Percentiles rank a stretch among this genome's conserved stretches.
Evolutionary conservation across 1,139 yeast genomes (phyloP).

Genomic region (Magnusiomyces paraingens): DNA sequence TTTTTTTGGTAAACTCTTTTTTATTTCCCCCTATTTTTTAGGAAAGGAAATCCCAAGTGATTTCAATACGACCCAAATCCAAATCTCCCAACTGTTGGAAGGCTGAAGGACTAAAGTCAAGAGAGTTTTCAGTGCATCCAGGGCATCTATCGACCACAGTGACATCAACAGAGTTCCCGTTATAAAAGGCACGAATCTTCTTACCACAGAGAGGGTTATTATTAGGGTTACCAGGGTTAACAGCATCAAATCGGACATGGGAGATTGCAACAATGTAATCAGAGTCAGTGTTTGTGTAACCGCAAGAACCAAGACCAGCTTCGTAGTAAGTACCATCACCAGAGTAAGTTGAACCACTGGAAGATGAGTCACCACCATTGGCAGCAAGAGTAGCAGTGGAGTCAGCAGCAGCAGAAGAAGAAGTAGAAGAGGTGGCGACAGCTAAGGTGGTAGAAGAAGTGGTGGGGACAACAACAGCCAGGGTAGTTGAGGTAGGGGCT

Average conservation of each 20-base stretch:
- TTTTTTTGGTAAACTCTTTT: not conserved
- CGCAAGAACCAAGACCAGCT: slow-evolving; percentile 60
- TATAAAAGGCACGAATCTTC: slow-evolving; percentile 39
- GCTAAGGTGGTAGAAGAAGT: slow-evolving; percentile 19
- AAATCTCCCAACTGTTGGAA: slow-evolving; percentile 40
- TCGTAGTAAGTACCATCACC: slow-evolving; percentile 59
- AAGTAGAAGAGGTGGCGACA: slow-evolving; percentile 25
- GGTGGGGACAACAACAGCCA: slow-evolving; percentile 16
- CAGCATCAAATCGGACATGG: slow-evolving; percentile 33
- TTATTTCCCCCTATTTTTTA: slow-evolving; percentile 4
- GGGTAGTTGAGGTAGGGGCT: slow-evolving; percentile 2
- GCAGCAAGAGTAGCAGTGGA: slow-evolving; percentile 20
- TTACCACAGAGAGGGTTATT: slow-evolving; percentile 46
- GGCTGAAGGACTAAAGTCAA: slow-evolving; percentile 52
- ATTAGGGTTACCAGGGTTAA: slow-evolving; percentile 33
- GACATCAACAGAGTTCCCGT: slow-evolving; percentile 43
- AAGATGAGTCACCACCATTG: slow-evolving; percentile 16
- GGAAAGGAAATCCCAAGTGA: slow-evolving; percentile 41
- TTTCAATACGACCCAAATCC: slow-evolving; percentile 42
- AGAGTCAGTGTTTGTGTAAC: slow-evolving; percentile 40
- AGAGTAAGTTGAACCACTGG: slow-evolving; percentile 25
- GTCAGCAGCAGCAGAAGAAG: slow-evolving; percentile 23
- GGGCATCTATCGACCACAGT: slow-evolving; percentile 51
- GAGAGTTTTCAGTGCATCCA: slow-evolving; percentile 42
- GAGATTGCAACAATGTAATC: slow-evolving; percentile 42